Base-by-base conservation (phyloP, 805 yeast species). In the Ogataea nakhonphanomensis region DNA sequence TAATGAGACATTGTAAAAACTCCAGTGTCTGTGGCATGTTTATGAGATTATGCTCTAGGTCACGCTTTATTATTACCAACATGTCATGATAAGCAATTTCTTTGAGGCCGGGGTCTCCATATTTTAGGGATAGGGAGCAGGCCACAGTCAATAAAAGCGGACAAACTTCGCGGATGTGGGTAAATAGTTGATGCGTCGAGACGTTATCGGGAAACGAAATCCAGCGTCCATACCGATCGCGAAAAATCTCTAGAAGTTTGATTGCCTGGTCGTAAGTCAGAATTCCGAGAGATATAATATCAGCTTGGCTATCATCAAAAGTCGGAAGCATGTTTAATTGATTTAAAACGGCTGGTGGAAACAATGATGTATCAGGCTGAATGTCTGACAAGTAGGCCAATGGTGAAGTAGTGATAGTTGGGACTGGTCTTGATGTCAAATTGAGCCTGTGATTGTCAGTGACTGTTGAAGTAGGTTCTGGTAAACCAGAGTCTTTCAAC, bases 181-280 rank as follows among this genome's bases (percentile, higher is more conserved):
- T 70, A 8, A 82, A 64, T 15, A 84, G 62, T 25, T 63, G 65
- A 13, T 64, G 71, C 0, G 81, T 70, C 4, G 78, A 55, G 25
- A 73, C 54, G 10, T 64, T 65, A 23, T 72, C 71, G 0, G 90
- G 88, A 36, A 84, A 77, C 39, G 84, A 77, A 3, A 83, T 78
- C 95, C 95, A 85, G 23, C 87, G 69, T 4, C 89, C 87, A 54
- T 80, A 84, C 51, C 82, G 71, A 35, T 78, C 75, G 30, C 83
- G 65, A 55, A 84, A 85, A 33, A 73, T 74, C 38, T 69, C 70
- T 48, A 84, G 61, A 28, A 84, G 59, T 12, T 66, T 65, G 6
- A 70, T 49, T 0, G 78, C 77, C 48, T 81, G 79, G 3, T 61
- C 58, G 29, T 67, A 51, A 1, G 76, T 53, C 11, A 85, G 51